phyloP scores from a whole-genome alignment of 345 rosid species.

The Raphanus raphanistrum region DNA sequence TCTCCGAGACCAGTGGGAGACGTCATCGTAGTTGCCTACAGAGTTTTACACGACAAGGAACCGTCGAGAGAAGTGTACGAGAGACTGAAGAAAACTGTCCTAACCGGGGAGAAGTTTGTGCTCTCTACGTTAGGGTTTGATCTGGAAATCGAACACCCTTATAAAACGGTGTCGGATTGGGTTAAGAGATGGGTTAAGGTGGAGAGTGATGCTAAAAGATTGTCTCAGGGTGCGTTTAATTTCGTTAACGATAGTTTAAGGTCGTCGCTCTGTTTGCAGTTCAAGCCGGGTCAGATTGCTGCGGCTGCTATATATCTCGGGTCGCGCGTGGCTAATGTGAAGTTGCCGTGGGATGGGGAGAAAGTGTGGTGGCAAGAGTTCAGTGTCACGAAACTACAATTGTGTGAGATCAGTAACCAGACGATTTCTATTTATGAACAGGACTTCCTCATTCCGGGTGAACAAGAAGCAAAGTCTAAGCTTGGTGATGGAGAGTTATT shows the following conservation, averaged over 20 bases:
- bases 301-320: constrained; percentile 14
- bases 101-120: constrained; percentile 18
- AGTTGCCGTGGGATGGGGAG: constrained; percentile 18
- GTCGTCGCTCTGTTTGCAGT: constrained; percentile 17
- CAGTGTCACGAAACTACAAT: not conserved
- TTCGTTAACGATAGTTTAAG: constrained; percentile 9
- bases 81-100: not conserved
- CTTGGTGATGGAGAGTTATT: no score
- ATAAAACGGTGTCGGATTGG: not conserved
- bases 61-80: constrained; percentile 3
- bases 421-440: constrained; percentile 3
- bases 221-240: constrained; percentile 13
- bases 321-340: not conserved
- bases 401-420: constrained; percentile 5
- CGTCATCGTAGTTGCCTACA: not conserved
- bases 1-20: not conserved
- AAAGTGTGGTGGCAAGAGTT: constrained; percentile 8
- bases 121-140: constrained; percentile 21
- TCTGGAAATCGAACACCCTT: constrained; percentile 10
- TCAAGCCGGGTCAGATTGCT: constrained; percentile 6
- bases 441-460: not conserved
- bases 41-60: not conserved
- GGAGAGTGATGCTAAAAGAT: not conserved
- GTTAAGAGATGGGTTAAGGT: constrained; percentile 11
- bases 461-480: not conserved